Base-by-base conservation (phyloP, 2,329 filamentous ascomycete genomes). In the Colletotrichum caudatum region DNA sequence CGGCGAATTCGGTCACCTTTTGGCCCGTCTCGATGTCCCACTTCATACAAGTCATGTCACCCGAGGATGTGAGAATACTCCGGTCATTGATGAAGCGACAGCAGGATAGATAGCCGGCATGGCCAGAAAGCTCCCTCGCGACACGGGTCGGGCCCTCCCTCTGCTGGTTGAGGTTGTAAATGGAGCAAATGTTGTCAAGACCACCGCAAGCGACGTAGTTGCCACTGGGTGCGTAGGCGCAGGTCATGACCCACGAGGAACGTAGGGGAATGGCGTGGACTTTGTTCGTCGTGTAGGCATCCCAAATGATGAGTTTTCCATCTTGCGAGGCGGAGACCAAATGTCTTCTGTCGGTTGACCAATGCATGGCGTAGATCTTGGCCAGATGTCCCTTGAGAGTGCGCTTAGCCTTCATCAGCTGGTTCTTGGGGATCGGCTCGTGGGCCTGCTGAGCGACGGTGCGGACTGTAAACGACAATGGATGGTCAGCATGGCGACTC, bases 361-460 rank as follows among this genome's bases (percentile, higher is more conserved):
- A 99, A 87, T 99, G 96, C 96, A 99, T 99, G 78, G 96, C 96
- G 84, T 99, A 99, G 79, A 99, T 99, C 87, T 99, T 99, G 78
- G 96, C 96, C 76, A 99, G 86, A 88, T 99, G 96, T 76, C 96
- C 96, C 87, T 98, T 98, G 76, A 99, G 88, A 62, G 95, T 98
- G 79, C 94, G 93, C 87, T 97, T 96, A 75, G 95, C 93, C 88
- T 96, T 97, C 96, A 99, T 98, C 81, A 95, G 89, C 81, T 91
- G 89, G 83, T 97, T 96, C 83, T 93, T 93, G 75, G 95, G 94
- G 78, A 99, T 91, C 76, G 93, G 88, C 82, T 98, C 96, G 83
- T 97, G 95, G 76, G 95, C 92, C 85, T 95, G 93, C 82, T 94
- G 91, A 78, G 96, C 93, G 78, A 98, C 94, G 84, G 94, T 92